Conservation (phyloP, 345 rosid species). For the Populus tremula region DNA sequence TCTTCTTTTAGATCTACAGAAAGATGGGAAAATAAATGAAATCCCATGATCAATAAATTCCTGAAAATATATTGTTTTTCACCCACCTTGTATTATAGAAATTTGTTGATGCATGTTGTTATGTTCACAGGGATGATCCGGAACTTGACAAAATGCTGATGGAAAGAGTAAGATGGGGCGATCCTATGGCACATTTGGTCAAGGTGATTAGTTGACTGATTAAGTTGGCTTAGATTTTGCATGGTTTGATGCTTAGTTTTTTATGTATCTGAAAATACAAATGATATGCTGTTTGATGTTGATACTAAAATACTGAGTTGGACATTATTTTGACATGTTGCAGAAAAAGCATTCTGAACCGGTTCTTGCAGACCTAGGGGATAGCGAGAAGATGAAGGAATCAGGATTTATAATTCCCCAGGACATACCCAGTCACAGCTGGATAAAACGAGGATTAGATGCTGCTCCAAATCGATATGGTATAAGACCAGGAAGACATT, state of each 20-base stretch:
- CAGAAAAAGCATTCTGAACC: slow-evolving; percentile 59
- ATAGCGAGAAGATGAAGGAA: slow-evolving; percentile 76
- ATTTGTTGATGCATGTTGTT: slow-evolving; percentile 11
- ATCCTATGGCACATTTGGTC: slow-evolving; percentile 95
- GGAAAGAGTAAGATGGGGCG: slow-evolving; percentile 82
- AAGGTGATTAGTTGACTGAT: slow-evolving; percentile 46
- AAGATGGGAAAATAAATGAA: neutral
- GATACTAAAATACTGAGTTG: slow-evolving; percentile 5
- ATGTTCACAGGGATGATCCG: slow-evolving; percentile 71
- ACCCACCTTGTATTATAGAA: neutral
- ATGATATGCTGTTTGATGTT: neutral
- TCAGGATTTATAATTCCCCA: slow-evolving; percentile 92
- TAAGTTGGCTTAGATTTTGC: neutral
- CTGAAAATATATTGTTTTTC: too few species aligned
- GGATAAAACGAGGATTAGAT: slow-evolving; percentile 73
- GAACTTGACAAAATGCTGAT: slow-evolving; percentile 80
- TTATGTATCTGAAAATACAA: neutral
- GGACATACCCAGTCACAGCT: slow-evolving; percentile 73
- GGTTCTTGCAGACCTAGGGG: slow-evolving; percentile 68
- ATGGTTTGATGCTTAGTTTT: neutral
- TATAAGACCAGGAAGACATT: slow-evolving; percentile 89
- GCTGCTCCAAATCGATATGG: slow-evolving; percentile 85
- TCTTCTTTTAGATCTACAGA: neutral
- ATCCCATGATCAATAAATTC: neutral
- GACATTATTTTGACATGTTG: slow-evolving; percentile 14